These are phyloP conservation scores for Nevesoporus exiguus DNA, from an alignment of 768 basidiomycete species.

Conservation along the genomic window DNA sequence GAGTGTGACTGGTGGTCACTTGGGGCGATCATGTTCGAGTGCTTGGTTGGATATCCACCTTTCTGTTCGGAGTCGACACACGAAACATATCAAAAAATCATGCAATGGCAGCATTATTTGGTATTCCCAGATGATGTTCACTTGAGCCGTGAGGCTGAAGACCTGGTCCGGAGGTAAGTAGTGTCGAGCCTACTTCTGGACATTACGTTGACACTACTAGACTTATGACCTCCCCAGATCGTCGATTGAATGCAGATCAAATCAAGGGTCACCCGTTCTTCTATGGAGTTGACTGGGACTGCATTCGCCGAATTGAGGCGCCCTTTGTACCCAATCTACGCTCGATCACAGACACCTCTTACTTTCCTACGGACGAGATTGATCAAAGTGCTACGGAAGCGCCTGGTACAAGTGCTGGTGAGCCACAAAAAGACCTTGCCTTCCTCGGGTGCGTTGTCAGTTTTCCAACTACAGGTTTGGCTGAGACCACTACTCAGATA, in stretches of 20 bases:
- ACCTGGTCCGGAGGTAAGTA: constrained; percentile 74
- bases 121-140: constrained; percentile 93
- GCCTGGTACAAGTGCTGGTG: constrained; percentile 35
- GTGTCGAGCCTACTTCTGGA: background rate
- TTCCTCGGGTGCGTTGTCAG: constrained; percentile 52
- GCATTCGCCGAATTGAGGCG: constrained; percentile 84
- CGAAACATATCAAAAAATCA: constrained; percentile 97
- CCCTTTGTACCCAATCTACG: constrained; percentile 95
- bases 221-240: constrained; percentile 81
- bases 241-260: constrained; percentile 75
- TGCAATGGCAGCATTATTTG: constrained; percentile 88
- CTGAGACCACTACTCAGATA: constrained; percentile 44
- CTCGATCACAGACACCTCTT: constrained; percentile 95
- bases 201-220: constrained; percentile 35
- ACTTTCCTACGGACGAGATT: constrained; percentile 94
- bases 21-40: constrained; percentile 98
- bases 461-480: background rate
- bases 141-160: constrained; percentile 86
- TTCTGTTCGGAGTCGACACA: constrained; percentile 96
- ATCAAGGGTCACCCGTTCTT: constrained; percentile 93
- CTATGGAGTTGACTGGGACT: constrained; percentile 91
- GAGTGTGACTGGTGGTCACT: constrained; percentile 99
- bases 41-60: constrained; percentile 93
- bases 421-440: constrained; percentile 56
- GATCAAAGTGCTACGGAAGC: constrained; percentile 64